Conservation (phyloP, 2,329 filamentous ascomycete genomes). For the Scleromitrula shiraiana region DNA sequence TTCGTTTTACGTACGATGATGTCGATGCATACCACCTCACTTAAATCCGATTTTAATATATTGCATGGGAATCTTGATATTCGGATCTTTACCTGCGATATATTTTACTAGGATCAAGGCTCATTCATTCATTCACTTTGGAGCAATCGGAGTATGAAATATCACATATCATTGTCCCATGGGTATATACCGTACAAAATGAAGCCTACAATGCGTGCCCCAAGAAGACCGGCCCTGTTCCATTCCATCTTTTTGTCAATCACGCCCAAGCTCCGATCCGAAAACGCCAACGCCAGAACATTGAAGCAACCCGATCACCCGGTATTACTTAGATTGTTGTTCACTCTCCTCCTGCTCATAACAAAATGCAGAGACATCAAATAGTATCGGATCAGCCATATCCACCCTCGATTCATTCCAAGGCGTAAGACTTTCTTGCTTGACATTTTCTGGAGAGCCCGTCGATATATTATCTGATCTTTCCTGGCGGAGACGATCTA, state of each 20-base stretch:
- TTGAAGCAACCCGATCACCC: no score
- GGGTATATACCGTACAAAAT: neutral
- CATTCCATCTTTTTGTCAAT: no score
- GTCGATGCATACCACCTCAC: neutral
- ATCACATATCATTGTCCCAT: neutral
- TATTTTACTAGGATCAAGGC: neutral
- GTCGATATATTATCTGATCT: neutral
- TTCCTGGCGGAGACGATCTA: slow-evolving; percentile 25
- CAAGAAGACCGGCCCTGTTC: neutral
- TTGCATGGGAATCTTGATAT: neutral
- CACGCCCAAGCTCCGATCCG: neutral
- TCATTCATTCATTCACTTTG: neutral
- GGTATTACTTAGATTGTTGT: neutral
- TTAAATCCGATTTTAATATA: neutral
- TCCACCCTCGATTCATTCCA: slow-evolving; percentile 22
- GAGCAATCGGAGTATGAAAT: neutral
- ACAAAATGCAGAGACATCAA: slow-evolving; percentile 29
- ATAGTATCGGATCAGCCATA: slow-evolving; percentile 25
- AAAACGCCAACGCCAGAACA: slow-evolving; percentile 6
- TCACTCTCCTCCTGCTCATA: slow-evolving; percentile 24
- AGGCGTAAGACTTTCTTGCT: slow-evolving; percentile 11
- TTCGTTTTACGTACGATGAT: neutral
- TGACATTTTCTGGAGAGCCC: slow-evolving; percentile 5
- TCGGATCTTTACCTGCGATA: neutral
- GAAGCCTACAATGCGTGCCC: no score